Base-by-base conservation (phyloP, 2,329 filamentous ascomycete species). In the Paradendryphiella salina region DNA sequence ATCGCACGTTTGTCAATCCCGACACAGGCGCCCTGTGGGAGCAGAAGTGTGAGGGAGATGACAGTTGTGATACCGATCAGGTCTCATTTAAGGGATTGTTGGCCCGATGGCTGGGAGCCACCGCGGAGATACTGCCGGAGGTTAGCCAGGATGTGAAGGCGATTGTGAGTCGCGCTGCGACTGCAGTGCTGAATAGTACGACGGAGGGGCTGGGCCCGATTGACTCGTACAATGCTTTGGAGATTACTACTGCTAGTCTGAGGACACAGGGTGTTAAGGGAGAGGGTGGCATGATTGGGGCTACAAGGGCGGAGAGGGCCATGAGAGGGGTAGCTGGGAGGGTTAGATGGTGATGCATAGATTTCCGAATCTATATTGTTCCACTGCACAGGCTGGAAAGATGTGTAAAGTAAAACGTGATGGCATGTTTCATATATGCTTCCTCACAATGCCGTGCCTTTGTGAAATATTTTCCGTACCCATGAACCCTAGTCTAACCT, bases 21-120 rank as follows among this genome's bases (percentile, higher is more conserved):
- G 57, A 65, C 2, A 60, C 54, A 5, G 60, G 63, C 2, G 49
- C 52, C 9, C 23, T 70, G 31, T 80, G 80, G 6, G 86, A 89
- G 72, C 76, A 78, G 29, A 82, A 82, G 18, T 90, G 87, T 73
- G 86, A 89, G 40, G 52, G 73, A 6, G 70, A 76, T 50, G 72
- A 72, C 50, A 76, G 31, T 4, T 90, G 87, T 69, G 82, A 85
- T 68, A 79, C 75, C 41, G 86, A 89, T 71, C 85, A 87, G 78
- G 80, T 80, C 59, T 84, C 82, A n/a, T 88, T 88, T 79, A 89
- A 89, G 49, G 66, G 61, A 0, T 50, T 59, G 14, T 37, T 69
- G 45, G 65, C 65, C 10, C 46, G 65, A n/a, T 67, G 62, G 62
- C 28, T 69, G 48, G 66, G 66, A 13, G 60, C 63, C 3, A 60